Conservation (phyloP, 139 green algal genomes). For the Trebouxia sp. region DNA sequence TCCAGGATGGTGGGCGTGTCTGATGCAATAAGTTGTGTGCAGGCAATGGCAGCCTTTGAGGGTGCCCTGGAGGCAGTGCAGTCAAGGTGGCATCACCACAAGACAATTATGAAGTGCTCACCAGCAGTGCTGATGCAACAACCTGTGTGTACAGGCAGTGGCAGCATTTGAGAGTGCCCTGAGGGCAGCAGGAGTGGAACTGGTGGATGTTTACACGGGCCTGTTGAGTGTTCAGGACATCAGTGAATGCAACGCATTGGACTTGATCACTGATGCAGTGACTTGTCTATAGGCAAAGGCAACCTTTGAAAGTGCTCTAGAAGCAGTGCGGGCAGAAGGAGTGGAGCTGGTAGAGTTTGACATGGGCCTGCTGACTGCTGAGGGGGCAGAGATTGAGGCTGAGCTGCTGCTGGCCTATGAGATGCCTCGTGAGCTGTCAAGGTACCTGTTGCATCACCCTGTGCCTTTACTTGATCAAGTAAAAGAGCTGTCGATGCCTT, state of each 20-base stretch:
- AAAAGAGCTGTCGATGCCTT: neutral
- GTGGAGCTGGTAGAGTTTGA: conserved; percentile 16
- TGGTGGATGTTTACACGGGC: conserved; percentile 9
- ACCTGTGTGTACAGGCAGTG: neutral
- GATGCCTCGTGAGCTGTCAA: conserved; percentile 9
- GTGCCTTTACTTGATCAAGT: neutral
- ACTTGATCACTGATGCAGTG: neutral
- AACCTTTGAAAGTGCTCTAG: neutral
- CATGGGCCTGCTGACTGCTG: conserved; percentile 1
- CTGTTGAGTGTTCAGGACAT: neutral
- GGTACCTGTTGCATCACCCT: neutral
- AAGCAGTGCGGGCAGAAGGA: neutral
- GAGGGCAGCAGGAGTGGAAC: neutral
- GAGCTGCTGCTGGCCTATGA: conserved; percentile 19
- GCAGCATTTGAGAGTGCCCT: neutral
- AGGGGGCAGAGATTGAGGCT: conserved; percentile 14
- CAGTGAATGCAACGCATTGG: neutral
- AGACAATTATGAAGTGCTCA: neutral
- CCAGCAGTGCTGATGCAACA: neutral
- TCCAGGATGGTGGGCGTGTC: too few relatives aligned
- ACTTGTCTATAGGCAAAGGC: neutral
- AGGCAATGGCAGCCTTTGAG: neutral
- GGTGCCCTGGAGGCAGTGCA: neutral
- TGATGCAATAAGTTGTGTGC: too few relatives aligned
- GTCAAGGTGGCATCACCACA: neutral